Evolutionary conservation across 2,329 filamentous ascomycete genomes (phyloP), one percentile per base, ranked within the genome.

Genomic region (Esteya vermicola): DNA sequence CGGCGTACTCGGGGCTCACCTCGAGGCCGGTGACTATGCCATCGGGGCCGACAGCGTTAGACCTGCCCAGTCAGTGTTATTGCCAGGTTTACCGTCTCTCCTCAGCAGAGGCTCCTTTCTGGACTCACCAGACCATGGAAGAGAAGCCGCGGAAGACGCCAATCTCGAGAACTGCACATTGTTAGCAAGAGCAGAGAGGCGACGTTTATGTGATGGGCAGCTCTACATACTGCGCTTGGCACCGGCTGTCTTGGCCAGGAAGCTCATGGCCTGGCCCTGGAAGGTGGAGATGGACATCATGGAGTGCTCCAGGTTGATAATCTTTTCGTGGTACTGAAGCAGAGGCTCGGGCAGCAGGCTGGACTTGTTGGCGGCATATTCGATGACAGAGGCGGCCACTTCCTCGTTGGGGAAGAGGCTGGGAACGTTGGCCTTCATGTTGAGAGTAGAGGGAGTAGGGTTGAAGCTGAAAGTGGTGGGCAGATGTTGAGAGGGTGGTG

Each of bases 71-170:
- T 8, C 9, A 9, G 25, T 23, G 18, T 21, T n/a, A 26, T 16
- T 13, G 20, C 6, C 14, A 4, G 10, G 32, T 6, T 7, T n/a
- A n/a, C n/a, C n/a, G n/a, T n/a, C n/a, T n/a, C n/a, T n/a, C n/a
- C n/a, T n/a, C n/a, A n/a, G n/a, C n/a, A 13, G 10, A 28, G 10
- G 10, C 12, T 23, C 9, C 9, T 12, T 9, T 16, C 4, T 9
- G 3, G 1, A 34, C 43, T 30, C 25, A 47, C 65, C 65, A 69
- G 14, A 64, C 56, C 48, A 68, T 56, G 47, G 57, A 54, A n/a
- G 65, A 68, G 52, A 65, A 68, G 31, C 66, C 65, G 19, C 64
- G 54, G 43, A 63, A 69, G 41, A 68, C 63, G 31, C 66, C 66
- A 27, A 69, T 57, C 43, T 69, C 66, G 38, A 69, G 59, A 14